Base-by-base conservation (phyloP, 1,139 yeast species). In the Blastobotrys buckinghamii region DNA sequence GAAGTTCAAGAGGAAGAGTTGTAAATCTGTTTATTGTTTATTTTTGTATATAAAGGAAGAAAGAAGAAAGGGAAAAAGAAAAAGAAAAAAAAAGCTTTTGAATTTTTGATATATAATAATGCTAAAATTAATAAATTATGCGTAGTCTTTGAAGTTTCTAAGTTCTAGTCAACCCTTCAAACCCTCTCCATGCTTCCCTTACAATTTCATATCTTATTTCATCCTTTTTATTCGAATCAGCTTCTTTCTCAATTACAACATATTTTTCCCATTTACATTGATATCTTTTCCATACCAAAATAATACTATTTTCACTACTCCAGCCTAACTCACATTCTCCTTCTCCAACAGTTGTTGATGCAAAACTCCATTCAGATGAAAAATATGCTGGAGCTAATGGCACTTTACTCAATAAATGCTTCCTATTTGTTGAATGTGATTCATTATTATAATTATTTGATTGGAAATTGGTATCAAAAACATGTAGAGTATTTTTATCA, bases 341-440 rank as follows among this genome's bases (percentile, higher is more conserved):
- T 8, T 66, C 66, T 16, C 59, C 57, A 34, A 89, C 78, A 57
- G 84, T 84, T n/a, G 80, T 73, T 0, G 90, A 82, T 45, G 89
- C 88, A 68, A 84, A 86, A 42, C 95, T 83, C 97, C 97, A 90
- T 13, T 85, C 83, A 1, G 95, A 83, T 50, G 84, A 79, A 67
- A 90, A 85, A 64, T 90, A 90, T 45, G 77, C 74, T 26, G 92
- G 88, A 20, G 86, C 76, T 9, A 84, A 67, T 1, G 92, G 89
- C n/a, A 86, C 58, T 50, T 74, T 77, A 42, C 79, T 77, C 45
- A 90, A 71, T 22, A 86, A 60, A 64, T 89, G 97, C 24, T 80
- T 78, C 52, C 87, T 76, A 62, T 86, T 67, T 10, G 57, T 50
- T 9, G 53, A 47, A 22, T 22, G 24, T 5, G n/a, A n/a, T 22